A percentile compares a stretch with the other conserved stretches of the same genome.
Evolutionary conservation across 768 basidiomycete species (phyloP).

Genomic region (Exsudoporus frostii): DNA sequence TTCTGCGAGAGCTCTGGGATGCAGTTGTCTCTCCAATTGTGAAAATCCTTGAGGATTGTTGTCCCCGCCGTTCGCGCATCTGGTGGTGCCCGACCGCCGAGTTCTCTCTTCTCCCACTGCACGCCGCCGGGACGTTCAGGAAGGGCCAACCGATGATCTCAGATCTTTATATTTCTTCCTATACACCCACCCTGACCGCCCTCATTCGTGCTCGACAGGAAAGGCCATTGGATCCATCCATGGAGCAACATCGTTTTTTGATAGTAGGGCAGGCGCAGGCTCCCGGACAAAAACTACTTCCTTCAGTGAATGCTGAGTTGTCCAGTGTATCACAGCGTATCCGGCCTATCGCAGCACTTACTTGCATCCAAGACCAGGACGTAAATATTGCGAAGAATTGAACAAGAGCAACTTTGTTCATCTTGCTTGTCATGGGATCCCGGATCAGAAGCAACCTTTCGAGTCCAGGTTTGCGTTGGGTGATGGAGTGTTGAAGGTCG

Average conservation of each 20-base stretch:
- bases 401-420: not conserved
- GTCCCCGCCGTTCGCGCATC: not conserved
- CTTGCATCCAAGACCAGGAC: too few species aligned
- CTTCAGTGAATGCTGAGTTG: too few species aligned
- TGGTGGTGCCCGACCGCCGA: not conserved
- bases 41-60: not conserved
- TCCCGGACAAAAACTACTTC: too few species aligned
- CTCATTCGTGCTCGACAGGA: not conserved
- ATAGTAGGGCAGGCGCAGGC: too few species aligned
- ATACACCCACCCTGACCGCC: not conserved
- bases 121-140: not conserved
- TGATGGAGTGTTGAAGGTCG: not conserved
- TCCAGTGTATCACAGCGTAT: too few species aligned
- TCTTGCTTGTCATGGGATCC: conserved; percentile 24
- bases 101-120: not conserved
- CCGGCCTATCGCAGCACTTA: too few species aligned
- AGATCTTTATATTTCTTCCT: not conserved
- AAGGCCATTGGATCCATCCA: not conserved
- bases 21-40: not conserved
- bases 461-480: conserved; percentile 11
- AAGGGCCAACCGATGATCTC: not conserved
- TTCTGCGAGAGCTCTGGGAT: not conserved
- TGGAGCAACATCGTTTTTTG: not conserved
- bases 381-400: not conserved
- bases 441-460: conserved; percentile 8